phyloP scores from a whole-genome alignment of 2,329 filamentous ascomycete species.

The Xylaria sp. region DNA sequence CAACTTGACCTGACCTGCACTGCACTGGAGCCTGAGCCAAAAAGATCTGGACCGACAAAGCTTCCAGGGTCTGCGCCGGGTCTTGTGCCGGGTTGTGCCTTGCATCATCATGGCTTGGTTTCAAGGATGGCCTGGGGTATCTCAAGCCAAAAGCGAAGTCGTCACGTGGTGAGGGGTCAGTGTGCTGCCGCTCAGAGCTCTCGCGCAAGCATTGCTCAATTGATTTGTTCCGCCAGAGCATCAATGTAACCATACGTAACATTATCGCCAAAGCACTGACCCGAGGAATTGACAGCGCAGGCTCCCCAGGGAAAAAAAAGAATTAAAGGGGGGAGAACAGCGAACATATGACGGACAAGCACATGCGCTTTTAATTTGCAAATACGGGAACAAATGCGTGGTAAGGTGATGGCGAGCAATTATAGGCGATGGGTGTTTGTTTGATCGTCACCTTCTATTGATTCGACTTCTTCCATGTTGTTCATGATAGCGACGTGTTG shows the following conservation, averaged over 20 bases:
- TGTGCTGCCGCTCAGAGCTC: not conserved
- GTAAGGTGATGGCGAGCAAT: not conserved
- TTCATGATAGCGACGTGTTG: not conserved
- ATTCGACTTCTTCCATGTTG: not conserved
- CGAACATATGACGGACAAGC: constrained; percentile 11
- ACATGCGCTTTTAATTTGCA: not conserved
- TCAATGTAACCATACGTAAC: not conserved
- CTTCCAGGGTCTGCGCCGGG: not conserved
- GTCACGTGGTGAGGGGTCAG: constrained; percentile 22
- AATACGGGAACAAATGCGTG: not conserved
- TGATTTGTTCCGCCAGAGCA: constrained; percentile 8
- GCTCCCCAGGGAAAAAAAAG: not conserved
- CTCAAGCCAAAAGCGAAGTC: not conserved
- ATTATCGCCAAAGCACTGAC: constrained; percentile 15
- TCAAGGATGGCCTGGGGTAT: not conserved
- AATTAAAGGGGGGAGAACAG: constrained; percentile 12
- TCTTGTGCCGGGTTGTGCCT: constrained; percentile 14
- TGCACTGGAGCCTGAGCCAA: not conserved
- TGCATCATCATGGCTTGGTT: constrained; percentile 12
- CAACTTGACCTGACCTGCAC: not conserved
- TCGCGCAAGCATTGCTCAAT: not conserved
- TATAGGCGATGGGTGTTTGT: constrained; percentile 7
- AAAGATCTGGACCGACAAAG: constrained; percentile 1
- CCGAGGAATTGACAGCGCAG: not conserved
- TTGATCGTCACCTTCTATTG: constrained; percentile 17